These are phyloP conservation scores for Crotalaria pallida DNA, from an alignment of 306 rosid genomes.

Conservation along the genomic window DNA sequence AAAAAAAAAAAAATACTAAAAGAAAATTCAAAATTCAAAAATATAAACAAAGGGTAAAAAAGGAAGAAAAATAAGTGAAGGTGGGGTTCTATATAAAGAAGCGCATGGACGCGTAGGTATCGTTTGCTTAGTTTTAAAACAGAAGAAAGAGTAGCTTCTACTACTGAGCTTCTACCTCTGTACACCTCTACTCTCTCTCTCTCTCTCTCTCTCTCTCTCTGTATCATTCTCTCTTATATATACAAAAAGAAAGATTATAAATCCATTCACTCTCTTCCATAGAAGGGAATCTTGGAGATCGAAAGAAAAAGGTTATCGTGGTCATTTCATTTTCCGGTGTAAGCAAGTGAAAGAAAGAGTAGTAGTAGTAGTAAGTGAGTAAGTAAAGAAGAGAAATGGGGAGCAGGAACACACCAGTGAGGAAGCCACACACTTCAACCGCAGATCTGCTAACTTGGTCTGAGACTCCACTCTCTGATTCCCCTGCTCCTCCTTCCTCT, in stretches of 20 bases:
- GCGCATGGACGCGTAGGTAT: neutral
- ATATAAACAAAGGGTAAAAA: neutral
- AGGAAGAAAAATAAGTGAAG: neutral
- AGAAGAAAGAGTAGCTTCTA: conserved; percentile 49
- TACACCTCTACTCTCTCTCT: neutral
- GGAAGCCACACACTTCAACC: conserved; percentile 89
- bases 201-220: neutral
- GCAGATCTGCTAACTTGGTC: conserved; percentile 99
- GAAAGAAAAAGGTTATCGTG: conserved; percentile 24
- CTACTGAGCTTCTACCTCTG: conserved; percentile 25
- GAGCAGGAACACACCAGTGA: conserved; percentile 71
- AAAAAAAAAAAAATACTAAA: neutral
- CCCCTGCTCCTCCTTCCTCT: conserved; percentile 55
- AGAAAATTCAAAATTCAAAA: too few relatives aligned
- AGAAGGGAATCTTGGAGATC: conserved; percentile 28
- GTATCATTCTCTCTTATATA: neutral
- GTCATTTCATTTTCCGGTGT: conserved; percentile 24
- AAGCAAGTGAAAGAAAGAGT: neutral
- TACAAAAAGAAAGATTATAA: too few relatives aligned
- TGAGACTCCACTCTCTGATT: conserved; percentile 58
- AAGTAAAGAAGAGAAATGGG: conserved; percentile 44
- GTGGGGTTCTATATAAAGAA: neutral
- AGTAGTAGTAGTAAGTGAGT: neutral
- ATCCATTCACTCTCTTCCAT: conserved; percentile 21
- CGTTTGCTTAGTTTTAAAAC: conserved; percentile 41